Evolutionary conservation across 2,329 filamentous ascomycete genomes (phyloP), one percentile per base, ranked within the genome.

Genomic region (Phoma herbarum): DNA sequence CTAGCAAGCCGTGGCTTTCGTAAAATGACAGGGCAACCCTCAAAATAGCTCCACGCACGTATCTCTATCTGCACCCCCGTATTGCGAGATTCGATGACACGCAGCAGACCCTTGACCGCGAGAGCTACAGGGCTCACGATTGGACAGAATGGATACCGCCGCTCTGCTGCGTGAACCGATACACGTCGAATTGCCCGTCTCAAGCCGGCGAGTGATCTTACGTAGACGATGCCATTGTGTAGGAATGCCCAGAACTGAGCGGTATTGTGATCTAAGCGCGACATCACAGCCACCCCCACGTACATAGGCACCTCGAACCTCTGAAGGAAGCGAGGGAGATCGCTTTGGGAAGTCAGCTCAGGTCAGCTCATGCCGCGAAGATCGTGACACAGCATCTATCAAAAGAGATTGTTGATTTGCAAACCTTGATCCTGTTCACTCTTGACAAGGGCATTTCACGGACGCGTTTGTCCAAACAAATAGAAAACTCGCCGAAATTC

Each of bases 41-140:
- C 29, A 52, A 59, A 61, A 62, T 59, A 60, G 60, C 57, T 31
- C 25, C 33, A 20, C 51, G 58, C 57, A 62, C 63, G 55, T 61
- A 52, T 61, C 52, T 55, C 39, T 44, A 33, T 50, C 47, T 59
- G 57, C 57, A 46, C 52, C 37, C 44, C 47, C 52, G 50, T 53
- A 50, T 47, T 51, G 57, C 60, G 50, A 44, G 50, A 62, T 70
- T 66, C 58, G 54, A 73, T 71, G 69, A 68, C 70, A 71, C 68
- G 71, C 71, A 72, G 64, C 43, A 45, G 41, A 52, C 51, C 46
- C 57, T 56, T 57, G 58, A 49, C 57, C 37, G 33, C 35, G 54
- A 42, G 28, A 43, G 33, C 35, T 26, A 31, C 49, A 46, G 22
- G 50, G 46, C 56, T 33, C 43, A 37, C n/a, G 26, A 61, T 47